phyloP scores from a whole-genome alignment of 2,329 filamentous ascomycete genomes.

The Pseudogymnoascus verrucosus region DNA sequence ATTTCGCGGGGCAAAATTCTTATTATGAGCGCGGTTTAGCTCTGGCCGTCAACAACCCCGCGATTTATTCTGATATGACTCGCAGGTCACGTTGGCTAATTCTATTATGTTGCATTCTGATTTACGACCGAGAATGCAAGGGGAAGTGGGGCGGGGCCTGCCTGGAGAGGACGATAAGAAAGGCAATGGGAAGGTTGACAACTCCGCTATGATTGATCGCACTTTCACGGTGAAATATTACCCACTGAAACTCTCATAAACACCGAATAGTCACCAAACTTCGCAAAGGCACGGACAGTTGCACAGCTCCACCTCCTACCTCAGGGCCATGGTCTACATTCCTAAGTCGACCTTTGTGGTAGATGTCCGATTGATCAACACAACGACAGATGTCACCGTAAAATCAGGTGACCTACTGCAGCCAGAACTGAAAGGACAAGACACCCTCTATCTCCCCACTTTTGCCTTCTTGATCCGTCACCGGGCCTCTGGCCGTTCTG shows the following conservation, averaged over 20 bases:
- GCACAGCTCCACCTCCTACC: neutral
- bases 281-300: neutral
- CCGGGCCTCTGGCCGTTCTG: conserved; percentile 12
- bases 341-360: neutral
- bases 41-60: neutral
- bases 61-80: neutral
- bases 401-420: neutral
- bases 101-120: neutral
- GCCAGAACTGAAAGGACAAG: neutral
- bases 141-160: neutral
- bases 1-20: neutral
- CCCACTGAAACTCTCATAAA: neutral
- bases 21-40: neutral
- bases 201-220: neutral
- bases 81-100: neutral
- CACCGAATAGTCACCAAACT: neutral
- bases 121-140: neutral
- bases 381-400: neutral
- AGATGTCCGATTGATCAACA: conserved; percentile 1
- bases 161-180: neutral
- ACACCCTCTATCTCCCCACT: neutral
- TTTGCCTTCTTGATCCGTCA: neutral
- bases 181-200: neutral
- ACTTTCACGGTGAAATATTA: neutral
- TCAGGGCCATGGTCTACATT: neutral